A percentile compares a stretch with the other conserved stretches of the same genome.
phyloP scores from a whole-genome alignment of 139 green algal genomes.

The Ettlia oleoabundans region DNA sequence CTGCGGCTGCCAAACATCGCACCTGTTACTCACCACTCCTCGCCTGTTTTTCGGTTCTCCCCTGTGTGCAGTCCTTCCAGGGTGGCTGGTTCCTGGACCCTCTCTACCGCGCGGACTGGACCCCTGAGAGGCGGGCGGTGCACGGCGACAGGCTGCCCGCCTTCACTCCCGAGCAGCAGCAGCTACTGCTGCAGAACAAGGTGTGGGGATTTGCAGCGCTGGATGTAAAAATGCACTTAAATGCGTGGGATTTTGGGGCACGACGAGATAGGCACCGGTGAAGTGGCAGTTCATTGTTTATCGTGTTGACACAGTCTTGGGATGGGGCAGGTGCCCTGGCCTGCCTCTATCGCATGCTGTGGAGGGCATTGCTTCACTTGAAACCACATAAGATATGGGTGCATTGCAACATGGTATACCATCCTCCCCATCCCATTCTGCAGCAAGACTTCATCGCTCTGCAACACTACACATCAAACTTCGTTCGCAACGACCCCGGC shows the following conservation, averaged over 20 bases:
- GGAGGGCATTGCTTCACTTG: no score
- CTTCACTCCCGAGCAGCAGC: constrained; percentile 58
- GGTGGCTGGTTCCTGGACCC: constrained; percentile 61
- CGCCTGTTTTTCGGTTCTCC: no score
- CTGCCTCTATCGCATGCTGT: not conserved
- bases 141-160: constrained; percentile 31
- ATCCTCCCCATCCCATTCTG: not conserved
- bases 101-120: constrained; percentile 60
- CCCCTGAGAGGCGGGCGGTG: constrained; percentile 28
- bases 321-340: not conserved
- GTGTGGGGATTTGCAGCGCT: no score
- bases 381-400: no score
- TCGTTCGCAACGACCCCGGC: not conserved
- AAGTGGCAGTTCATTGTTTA: no score
- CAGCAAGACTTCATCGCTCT: constrained; percentile 65
- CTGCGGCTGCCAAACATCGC: no score
- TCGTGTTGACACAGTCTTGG: no score
- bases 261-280: no score
- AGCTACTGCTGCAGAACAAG: constrained; percentile 46
- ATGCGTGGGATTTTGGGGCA: no score
- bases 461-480: constrained; percentile 66
- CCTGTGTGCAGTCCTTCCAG: no score
- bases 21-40: no score
- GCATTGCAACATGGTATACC: not conserved
- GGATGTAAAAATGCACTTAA: no score